Evolutionary conservation across 371 early-diverging fungal genomes (phyloP).

Genomic region (Zancudomyces culisetae): DNA sequence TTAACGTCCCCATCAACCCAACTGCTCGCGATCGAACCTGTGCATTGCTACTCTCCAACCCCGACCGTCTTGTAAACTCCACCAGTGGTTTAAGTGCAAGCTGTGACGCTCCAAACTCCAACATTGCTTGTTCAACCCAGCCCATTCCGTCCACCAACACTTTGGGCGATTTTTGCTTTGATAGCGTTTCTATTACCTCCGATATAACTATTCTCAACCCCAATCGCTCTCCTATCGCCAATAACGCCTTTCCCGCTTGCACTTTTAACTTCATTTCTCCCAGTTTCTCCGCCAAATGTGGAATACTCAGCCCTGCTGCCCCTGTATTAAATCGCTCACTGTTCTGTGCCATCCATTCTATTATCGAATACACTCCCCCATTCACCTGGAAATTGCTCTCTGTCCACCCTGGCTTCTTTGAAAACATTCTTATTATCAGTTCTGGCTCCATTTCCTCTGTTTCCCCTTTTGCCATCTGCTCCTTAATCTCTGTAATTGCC

Average conservation of each 20-base stretch:
- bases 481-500: slow-evolving; percentile 55
- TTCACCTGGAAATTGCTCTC: slow-evolving; percentile 88
- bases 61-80: slow-evolving; percentile 50
- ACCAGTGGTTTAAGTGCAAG: slow-evolving; percentile 56
- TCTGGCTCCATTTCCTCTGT: slow-evolving; percentile 49
- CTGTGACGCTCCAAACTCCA: slow-evolving; percentile 74
- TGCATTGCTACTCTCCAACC: slow-evolving; percentile 61
- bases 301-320: slow-evolving; percentile 50
- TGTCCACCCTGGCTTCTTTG: slow-evolving; percentile 81
- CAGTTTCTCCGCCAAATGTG: slow-evolving; percentile 66
- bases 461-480: slow-evolving; percentile 29
- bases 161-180: slow-evolving; percentile 75
- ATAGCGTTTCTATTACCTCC: slow-evolving; percentile 51
- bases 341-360: slow-evolving; percentile 43
- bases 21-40: slow-evolving; percentile 63
- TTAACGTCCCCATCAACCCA: slow-evolving; percentile 52
- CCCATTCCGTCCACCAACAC: slow-evolving; percentile 59
- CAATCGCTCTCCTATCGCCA: slow-evolving; percentile 45
- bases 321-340: slow-evolving; percentile 40
- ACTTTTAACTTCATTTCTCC: slow-evolving; percentile 86
- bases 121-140: slow-evolving; percentile 59
- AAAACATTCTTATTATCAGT: slow-evolving; percentile 52
- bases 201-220: slow-evolving; percentile 61
- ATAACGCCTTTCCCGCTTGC: slow-evolving; percentile 56
- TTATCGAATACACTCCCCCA: slow-evolving; percentile 34